A percentile compares a stretch with the other conserved stretches of the same genome.
Conservation (phyloP, 1,284 basidiomycete genomes). For the Rhodotorula mucilaginosa region DNA sequence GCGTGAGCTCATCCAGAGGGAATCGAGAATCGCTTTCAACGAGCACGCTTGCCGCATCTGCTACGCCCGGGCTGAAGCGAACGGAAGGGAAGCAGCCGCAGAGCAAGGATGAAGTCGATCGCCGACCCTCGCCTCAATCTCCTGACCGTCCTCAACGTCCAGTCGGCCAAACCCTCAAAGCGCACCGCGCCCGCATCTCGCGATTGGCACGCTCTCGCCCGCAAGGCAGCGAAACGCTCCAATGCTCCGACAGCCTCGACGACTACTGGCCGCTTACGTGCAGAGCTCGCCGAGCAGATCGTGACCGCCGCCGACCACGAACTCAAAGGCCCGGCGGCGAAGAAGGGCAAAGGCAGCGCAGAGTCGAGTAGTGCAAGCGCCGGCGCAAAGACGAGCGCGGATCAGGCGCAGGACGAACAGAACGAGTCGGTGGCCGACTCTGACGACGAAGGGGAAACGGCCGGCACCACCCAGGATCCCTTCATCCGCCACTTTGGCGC, state of each 20-base stretch:
- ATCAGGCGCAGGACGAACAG: not conserved
- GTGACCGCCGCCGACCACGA: slow-evolving; percentile 5
- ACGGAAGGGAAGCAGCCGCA: not conserved
- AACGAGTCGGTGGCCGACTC: not conserved
- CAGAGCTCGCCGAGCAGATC: slow-evolving; percentile 4
- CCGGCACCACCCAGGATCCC: not conserved
- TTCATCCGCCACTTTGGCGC: slow-evolving; percentile 16
- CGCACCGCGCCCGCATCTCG: slow-evolving; percentile 31
- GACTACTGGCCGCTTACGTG: slow-evolving; percentile 9
- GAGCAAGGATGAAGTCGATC: slow-evolving; percentile 8
- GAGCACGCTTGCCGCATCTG: no score
- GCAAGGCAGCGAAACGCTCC: slow-evolving; percentile 24
- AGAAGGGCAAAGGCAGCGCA: not conserved
- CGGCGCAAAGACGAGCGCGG: no score
- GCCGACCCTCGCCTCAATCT: slow-evolving; percentile 56
- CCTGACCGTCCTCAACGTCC: slow-evolving; percentile 86
- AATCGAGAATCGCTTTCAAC: no score
- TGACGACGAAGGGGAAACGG: not conserved
- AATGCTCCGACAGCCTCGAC: slow-evolving; percentile 42
- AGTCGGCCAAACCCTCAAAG: slow-evolving; percentile 58
- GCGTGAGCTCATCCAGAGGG: no score
- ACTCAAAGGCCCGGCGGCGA: not conserved
- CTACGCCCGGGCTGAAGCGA: no score
- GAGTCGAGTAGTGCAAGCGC: not conserved
- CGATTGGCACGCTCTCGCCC: slow-evolving; percentile 36